Base-by-base conservation (phyloP, 495 filamentous ascomycete species). In the Physcia stellaris region DNA sequence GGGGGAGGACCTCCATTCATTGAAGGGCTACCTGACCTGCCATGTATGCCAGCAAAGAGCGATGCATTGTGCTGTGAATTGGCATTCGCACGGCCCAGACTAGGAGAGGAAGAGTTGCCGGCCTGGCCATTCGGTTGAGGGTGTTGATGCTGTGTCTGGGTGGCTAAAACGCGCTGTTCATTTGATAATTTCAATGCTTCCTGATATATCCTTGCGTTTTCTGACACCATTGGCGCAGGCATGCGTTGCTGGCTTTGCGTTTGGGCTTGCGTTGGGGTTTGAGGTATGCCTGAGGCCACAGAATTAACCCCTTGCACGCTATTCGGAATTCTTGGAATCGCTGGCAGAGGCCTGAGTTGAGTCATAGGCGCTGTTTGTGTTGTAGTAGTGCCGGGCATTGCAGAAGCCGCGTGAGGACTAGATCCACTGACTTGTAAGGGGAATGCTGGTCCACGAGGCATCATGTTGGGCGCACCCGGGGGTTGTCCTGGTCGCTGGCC, bases 101-200 rank as follows among this genome's bases (percentile, higher is more conserved):
- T 45, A 9, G 53, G 50, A 23, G 54, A 56, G 16, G 40, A 35
- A 15, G 48, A 35, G 10, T 38, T 27, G 21, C 51, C 42, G 6
- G 36, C 28, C 20, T 52, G 40, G 23, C 37, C 38, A 24, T 49
- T 43, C 13, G 41, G 33, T 35, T 49, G 50, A 23, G 47, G 42
- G 27, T 65, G 70, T 20, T 62, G 64, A 36, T 64, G 55, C 33
- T 67, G 67, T 35, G 74, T 73, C 42, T 71, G 71, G 24, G 71
- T 68, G 52, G 80, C 76, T 48, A 78, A 59, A 32, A 74, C 64
- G 9, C 75, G 77, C 41, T 75, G 71, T 28, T 83, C 74, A 17
- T 67, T 61, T 54, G 79, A 72, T n/a, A 73, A 49, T 24, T 63
- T 71, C 40, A 67, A 75, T 9, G 70, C 75, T 58, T 86, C 79